Percentiles rank a stretch among this genome's conserved stretches.
These are phyloP conservation scores for Simplicillium aogashimaense DNA, from an alignment of 2,329 filamentous ascomycete genomes.

Conservation along the genomic window DNA sequence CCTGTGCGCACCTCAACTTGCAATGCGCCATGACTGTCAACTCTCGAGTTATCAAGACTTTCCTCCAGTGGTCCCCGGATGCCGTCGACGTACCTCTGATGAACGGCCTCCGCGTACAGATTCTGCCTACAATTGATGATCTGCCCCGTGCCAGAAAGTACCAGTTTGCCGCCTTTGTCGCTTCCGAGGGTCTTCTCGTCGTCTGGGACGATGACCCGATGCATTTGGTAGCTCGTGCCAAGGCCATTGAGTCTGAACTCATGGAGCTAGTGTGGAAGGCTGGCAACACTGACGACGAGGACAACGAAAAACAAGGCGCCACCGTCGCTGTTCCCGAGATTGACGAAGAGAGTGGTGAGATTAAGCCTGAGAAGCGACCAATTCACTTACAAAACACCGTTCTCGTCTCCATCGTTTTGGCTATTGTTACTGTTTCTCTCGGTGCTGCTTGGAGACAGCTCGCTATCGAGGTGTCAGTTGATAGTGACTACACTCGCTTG, in stretches of 20 bases:
- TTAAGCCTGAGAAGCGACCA: constrained; percentile 53
- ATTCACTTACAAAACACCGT: constrained; percentile 62
- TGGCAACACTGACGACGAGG: constrained; percentile 42
- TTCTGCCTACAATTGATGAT: constrained; percentile 62
- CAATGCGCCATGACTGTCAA: constrained; percentile 74
- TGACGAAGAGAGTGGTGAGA: constrained; percentile 62
- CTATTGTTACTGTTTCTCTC: constrained; percentile 54
- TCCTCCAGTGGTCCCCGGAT: constrained; percentile 62
- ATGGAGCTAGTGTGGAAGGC: constrained; percentile 70
- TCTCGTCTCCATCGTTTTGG: constrained; percentile 56
- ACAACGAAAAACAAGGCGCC: constrained; percentile 38
- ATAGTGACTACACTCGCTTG: constrained; percentile 51
- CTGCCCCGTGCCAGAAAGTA: constrained; percentile 63
- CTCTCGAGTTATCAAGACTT: constrained; percentile 69
- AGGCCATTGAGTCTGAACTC: constrained; percentile 63
- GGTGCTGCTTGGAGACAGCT: constrained; percentile 63
- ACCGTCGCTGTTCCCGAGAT: constrained; percentile 43
- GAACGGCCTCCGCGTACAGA: constrained; percentile 69
- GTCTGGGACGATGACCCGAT: constrained; percentile 78
- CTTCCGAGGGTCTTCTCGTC: constrained; percentile 58
- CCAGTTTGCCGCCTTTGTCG: constrained; percentile 72
- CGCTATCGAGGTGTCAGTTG: constrained; percentile 57
- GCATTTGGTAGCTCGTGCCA: constrained; percentile 59
- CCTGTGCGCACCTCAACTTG: constrained; percentile 57
- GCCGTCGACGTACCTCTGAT: constrained; percentile 66